Evolutionary conservation across 352 stramenopile genomes (phyloP), one percentile per base, ranked within the genome.

Genomic region (Pythium myriotylum): DNA sequence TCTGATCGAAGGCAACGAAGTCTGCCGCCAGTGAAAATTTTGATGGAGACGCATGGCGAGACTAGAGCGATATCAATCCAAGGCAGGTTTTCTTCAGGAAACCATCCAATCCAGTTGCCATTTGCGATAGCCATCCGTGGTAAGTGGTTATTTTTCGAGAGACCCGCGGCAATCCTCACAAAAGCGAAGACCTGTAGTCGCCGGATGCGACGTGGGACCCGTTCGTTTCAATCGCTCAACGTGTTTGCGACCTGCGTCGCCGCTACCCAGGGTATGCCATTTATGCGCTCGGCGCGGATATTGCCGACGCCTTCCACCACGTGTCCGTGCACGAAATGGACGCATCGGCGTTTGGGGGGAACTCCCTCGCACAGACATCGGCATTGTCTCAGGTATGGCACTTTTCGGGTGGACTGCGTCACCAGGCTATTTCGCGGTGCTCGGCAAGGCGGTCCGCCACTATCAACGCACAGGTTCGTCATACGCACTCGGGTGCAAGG

Each of bases 281-380:
- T 13, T 59, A 50, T 40, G 52, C 52, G 17, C 20, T 59, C 10
- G 52, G 23, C 23, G 52, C 24, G 52, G 39, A 59, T 20, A 59
- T 59, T 22, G 52, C 39, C 52, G 52, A 59, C 39, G 41, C 52
- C 2, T 59, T 59, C 39, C 52, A 59, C 52, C 52, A 59, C 52
- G 52, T 49, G 52, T 27, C 52, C 20, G 16, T 59, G 20, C 40
- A 59, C 52, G n/a, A n/a, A 27, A 7, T 14, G 13, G 14, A 59
- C 35, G 40, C 53, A 16, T 29, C 12, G 39, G 53, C 53, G n/a
- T 50, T 60, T 60, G 26, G 49, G 49, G 49, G 49, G 49, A 56
- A 45, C 6, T 56, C n/a, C 51, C 51, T 17, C 51, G 5, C 51
- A 20, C 51, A 32, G 12, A 17, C 20, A 10, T 23, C 17, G 51